Evolutionary conservation across 208 protist species (phyloP).

Genomic region (Acanthamoeba pearcei): DNA sequence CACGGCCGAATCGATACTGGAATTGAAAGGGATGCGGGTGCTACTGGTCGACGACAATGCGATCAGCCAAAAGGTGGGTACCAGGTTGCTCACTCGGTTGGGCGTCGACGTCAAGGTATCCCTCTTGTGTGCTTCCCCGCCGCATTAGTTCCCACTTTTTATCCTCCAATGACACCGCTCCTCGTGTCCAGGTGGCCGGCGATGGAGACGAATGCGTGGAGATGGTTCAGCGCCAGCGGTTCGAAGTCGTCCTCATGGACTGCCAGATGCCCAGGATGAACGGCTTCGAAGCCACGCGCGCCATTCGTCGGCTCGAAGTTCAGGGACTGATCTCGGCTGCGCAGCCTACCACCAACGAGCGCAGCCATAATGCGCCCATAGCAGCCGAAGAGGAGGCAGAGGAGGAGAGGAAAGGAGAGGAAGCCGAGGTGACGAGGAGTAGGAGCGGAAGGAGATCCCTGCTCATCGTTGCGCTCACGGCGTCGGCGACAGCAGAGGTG

Average conservation of each 20-base stretch:
- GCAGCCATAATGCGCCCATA: neutral
- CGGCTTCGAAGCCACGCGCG: constrained; percentile 45
- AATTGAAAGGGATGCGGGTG: neutral
- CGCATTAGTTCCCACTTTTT: neutral
- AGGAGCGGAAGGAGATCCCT: neutral
- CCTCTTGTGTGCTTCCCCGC: neutral
- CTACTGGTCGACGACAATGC: constrained; percentile 57
- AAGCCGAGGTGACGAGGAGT: neutral
- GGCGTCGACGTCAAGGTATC: neutral
- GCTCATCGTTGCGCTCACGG: constrained; percentile 23
- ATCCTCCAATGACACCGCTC: neutral
- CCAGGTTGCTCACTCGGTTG: constrained; percentile 2
- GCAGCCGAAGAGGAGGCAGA: neutral
- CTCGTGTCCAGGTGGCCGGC: neutral
- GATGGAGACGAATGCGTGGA: constrained; percentile 20
- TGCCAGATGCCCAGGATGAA: neutral
- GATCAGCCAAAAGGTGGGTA: constrained; percentile 49
- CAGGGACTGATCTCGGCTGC: neutral
- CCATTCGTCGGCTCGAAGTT: neutral
- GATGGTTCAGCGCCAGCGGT: constrained; percentile 5
- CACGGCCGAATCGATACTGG: neutral
- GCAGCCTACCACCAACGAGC: neutral
- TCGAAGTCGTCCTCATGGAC: neutral
- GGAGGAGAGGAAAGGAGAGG: too few relatives aligned
- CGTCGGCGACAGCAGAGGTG: neutral